phyloP scores from a whole-genome alignment of 352 stramenopile species.

The Nannochloropsis limnetica region DNA sequence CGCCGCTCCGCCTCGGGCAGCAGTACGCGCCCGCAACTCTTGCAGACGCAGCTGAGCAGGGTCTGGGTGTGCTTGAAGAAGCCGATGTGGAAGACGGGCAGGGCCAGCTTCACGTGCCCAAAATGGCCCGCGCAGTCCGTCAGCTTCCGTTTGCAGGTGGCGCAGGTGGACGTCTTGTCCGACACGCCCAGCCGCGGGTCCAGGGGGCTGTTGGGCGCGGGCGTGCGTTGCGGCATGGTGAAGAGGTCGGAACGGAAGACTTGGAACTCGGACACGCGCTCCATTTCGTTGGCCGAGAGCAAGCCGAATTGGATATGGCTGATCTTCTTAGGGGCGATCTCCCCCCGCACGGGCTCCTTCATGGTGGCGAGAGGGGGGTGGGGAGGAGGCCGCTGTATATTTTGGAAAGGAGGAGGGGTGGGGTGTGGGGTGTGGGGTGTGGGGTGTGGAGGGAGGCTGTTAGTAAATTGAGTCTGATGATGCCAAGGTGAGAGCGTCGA shows the following conservation, averaged over 20 bases:
- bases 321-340: constrained; percentile 76
- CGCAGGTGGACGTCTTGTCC: constrained; percentile 90
- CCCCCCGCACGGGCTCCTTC: constrained; percentile 48
- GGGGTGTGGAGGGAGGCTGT: background rate
- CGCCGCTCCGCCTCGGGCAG: constrained; percentile 73
- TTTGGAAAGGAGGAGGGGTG: background rate
- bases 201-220: constrained; percentile 80
- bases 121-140: constrained; percentile 96
- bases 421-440: background rate
- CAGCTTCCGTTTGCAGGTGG: constrained; percentile 82
- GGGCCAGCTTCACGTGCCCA: constrained; percentile 91
- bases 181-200: constrained; percentile 92
- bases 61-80: constrained; percentile 97
- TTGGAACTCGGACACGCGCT: constrained; percentile 84
- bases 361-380: background rate
- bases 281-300: constrained; percentile 86
- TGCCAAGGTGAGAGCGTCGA: no score
- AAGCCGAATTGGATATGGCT: constrained; percentile 94
- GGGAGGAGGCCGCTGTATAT: background rate
- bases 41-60: constrained; percentile 78
- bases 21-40: constrained; percentile 85
- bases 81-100: constrained; percentile 99
- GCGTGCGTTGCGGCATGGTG: constrained; percentile 82
- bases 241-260: constrained; percentile 78
- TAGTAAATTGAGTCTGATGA: no score